These are phyloP conservation scores for Tagetes erecta DNA, from an alignment of 129 eudicot genomes.

Conservation along the genomic window DNA sequence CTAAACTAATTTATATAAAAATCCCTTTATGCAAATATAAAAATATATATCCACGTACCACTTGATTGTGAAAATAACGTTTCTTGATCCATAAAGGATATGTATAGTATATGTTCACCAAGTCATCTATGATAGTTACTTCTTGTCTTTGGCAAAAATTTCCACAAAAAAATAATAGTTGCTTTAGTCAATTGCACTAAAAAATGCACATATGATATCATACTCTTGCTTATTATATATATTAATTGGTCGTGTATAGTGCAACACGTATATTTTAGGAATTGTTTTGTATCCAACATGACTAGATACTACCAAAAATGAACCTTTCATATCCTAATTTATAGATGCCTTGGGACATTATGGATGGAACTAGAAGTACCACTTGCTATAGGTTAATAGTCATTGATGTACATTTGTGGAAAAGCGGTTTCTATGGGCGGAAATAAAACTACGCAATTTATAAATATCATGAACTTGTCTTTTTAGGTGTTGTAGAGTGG, in stretches of 20 bases:
- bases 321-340: slow-evolving; percentile 12
- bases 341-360: background rate
- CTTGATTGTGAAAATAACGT: background rate
- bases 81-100: slow-evolving; percentile 9
- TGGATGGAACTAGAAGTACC: slow-evolving; percentile 20
- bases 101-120: background rate
- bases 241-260: slow-evolving; percentile 16
- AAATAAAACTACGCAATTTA: background rate
- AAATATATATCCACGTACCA: background rate
- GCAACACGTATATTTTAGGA: slow-evolving; percentile 10
- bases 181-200: slow-evolving; percentile 4
- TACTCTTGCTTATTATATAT: slow-evolving; percentile 2
- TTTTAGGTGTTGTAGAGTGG: too few relatives aligned
- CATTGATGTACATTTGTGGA: background rate
- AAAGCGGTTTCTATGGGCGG: background rate
- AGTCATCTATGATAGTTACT: slow-evolving; percentile 33
- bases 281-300: slow-evolving; percentile 11
- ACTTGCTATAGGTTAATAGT: slow-evolving; percentile 8
- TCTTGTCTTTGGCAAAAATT: slow-evolving; percentile 30
- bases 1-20: too few relatives aligned
- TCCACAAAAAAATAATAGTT: slow-evolving; percentile 14
- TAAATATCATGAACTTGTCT: too few relatives aligned
- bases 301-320: slow-evolving; percentile 23
- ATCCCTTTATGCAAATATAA: too few relatives aligned
- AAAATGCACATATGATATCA: background rate